Conservation (phyloP, 1,284 basidiomycete species). For the Kalmanozyma brasiliensis region DNA sequence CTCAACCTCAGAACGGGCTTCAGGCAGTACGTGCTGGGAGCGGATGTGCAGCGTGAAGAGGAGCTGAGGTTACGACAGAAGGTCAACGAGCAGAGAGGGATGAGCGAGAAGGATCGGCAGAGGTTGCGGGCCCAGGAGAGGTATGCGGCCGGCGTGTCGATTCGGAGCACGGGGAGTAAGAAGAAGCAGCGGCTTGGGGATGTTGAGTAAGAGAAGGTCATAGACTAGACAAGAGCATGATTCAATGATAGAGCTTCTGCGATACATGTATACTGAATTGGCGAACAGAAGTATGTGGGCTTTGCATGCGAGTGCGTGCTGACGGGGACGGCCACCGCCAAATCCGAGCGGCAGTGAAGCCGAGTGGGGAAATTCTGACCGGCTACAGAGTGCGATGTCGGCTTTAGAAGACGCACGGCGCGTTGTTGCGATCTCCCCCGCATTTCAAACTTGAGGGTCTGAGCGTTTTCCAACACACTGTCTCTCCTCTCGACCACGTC, state of each 20-base stretch:
- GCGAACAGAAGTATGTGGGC: no score
- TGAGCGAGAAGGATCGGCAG: constrained; percentile 25
- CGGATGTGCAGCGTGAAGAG: constrained; percentile 27
- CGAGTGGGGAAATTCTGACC: constrained; percentile 3
- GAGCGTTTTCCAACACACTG: constrained; percentile 11
- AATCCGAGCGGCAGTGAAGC: constrained; percentile 7
- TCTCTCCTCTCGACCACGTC: not conserved
- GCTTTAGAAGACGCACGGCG: constrained; percentile 10
- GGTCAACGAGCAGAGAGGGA: constrained; percentile 19
- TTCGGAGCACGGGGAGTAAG: constrained; percentile 30
- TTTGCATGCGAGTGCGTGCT: no score
- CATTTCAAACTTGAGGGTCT: constrained; percentile 10
- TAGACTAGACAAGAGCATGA: no score
- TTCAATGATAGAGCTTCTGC: no score
- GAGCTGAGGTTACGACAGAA: constrained; percentile 15
- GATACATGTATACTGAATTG: no score
- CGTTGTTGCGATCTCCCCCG: constrained; percentile 3
- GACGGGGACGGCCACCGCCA: constrained; percentile 19
- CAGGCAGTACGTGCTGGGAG: constrained; percentile 37
- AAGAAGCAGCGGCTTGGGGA: constrained; percentile 13
- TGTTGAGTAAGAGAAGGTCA: not conserved
- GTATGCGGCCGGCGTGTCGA: constrained; percentile 22
- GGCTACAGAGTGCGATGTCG: not conserved
- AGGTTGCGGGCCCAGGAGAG: constrained; percentile 22
- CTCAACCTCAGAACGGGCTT: constrained; percentile 35